Conservation (phyloP, 305 asterid species). For the Fraxinus platypoda region DNA sequence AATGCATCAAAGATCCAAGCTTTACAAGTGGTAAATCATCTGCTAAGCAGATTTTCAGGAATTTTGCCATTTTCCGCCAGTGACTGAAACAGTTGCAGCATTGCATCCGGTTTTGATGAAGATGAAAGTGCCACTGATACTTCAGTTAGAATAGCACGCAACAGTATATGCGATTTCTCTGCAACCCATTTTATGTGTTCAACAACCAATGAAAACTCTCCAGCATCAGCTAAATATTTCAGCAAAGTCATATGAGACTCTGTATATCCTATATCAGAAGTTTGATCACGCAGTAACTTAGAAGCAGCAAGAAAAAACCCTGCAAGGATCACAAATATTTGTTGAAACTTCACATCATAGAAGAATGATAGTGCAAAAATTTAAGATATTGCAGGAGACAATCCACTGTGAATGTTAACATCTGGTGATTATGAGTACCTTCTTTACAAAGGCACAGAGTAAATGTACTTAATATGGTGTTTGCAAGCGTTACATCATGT, state of each 20-base stretch:
- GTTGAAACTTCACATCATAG: background rate
- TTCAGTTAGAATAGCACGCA: constrained; percentile 43
- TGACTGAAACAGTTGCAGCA: constrained; percentile 26
- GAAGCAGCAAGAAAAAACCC: constrained; percentile 54
- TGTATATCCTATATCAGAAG: constrained; percentile 26
- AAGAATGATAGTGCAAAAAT: background rate
- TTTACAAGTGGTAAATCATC: background rate
- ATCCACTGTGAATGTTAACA: background rate
- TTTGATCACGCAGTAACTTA: constrained; percentile 39
- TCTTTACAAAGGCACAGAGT: constrained; percentile 57
- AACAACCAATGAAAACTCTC: constrained; percentile 49
- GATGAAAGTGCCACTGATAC: constrained; percentile 40
- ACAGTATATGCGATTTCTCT: constrained; percentile 42
- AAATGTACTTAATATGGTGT: constrained; percentile 36
- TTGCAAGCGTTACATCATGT: constrained; percentile 52
- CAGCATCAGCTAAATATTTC: constrained; percentile 46
- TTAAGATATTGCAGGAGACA: background rate
- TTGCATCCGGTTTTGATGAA: constrained; percentile 33
- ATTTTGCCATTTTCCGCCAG: constrained; percentile 18
- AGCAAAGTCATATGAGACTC: constrained; percentile 52
- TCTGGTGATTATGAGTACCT: constrained; percentile 37
- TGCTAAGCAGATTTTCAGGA: constrained; percentile 18
- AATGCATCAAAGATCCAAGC: background rate
- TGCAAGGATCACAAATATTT: constrained; percentile 27
- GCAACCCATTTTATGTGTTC: constrained; percentile 55